Percentiles rank a stretch among this genome's conserved stretches.
phyloP scores from a whole-genome alignment of 2,329 filamentous ascomycete genomes.

The Tolypocladium endophyticum region DNA sequence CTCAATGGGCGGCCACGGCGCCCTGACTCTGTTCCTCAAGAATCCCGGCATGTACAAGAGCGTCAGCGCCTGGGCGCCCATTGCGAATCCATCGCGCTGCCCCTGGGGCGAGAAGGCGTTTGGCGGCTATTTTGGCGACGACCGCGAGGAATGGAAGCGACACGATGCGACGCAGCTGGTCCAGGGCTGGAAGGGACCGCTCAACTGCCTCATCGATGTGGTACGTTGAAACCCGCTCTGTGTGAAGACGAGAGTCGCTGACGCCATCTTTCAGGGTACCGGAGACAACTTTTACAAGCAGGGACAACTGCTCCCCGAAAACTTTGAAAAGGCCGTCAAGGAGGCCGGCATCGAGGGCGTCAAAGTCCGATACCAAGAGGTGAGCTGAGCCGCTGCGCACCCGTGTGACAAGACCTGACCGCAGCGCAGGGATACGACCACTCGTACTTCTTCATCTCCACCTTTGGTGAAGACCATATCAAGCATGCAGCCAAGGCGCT shows the following conservation, averaged over 20 bases:
- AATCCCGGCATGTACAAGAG: conserved; percentile 84
- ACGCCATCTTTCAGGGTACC: conserved; percentile 50
- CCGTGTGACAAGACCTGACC: background rate
- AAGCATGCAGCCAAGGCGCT: conserved; percentile 85
- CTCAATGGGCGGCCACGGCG: conserved; percentile 95
- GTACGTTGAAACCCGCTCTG: conserved; percentile 34
- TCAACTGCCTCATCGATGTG: conserved; percentile 81
- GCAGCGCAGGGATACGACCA: conserved; percentile 71
- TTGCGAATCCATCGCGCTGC: conserved; percentile 73
- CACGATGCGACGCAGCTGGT: conserved; percentile 91
- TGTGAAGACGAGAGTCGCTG: background rate
- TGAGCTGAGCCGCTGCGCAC: conserved; percentile 20
- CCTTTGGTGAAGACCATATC: conserved; percentile 83
- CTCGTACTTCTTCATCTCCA: conserved; percentile 93
- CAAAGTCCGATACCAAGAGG: conserved; percentile 71
- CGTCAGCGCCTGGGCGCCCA: conserved; percentile 84
- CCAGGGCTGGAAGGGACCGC: conserved; percentile 56
- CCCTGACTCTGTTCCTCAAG: conserved; percentile 82
- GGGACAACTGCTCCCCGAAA: conserved; percentile 85
- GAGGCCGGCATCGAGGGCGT: conserved; percentile 64
- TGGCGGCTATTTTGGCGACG: conserved; percentile 72
- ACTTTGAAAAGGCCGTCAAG: conserved; percentile 71
- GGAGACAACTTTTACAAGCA: conserved; percentile 96
- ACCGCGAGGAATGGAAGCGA: conserved; percentile 69
- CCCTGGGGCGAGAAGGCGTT: conserved; percentile 98